Percentiles rank a stretch among this genome's conserved stretches.
Evolutionary conservation across 139 green algal genomes (phyloP).

Genomic region (Marvania coccoides): DNA sequence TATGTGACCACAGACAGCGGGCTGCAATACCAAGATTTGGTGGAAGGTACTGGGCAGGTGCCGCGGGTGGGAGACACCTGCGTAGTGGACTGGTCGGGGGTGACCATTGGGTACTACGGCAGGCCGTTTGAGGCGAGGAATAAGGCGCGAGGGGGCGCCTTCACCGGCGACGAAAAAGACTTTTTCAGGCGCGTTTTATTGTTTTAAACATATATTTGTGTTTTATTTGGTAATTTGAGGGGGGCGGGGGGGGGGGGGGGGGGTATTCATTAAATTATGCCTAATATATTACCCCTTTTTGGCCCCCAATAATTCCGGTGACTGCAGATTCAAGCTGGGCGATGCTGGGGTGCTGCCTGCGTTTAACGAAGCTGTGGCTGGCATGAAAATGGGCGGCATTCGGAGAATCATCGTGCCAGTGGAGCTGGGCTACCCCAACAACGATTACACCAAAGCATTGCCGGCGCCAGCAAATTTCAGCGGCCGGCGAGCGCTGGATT

Average conservation of each 20-base stretch:
- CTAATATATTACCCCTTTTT: no score
- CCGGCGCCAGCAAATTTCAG: slow-evolving; percentile 54
- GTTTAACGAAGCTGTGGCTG: slow-evolving; percentile 69
- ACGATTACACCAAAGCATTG: slow-evolving; percentile 46
- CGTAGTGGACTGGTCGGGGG: slow-evolving; percentile 88
- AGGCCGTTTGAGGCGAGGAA: slow-evolving; percentile 80
- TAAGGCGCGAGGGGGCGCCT: slow-evolving; percentile 72
- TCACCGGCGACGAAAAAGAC: slow-evolving; percentile 58
- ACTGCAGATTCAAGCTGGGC: slow-evolving; percentile 65
- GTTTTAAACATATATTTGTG: background rate
- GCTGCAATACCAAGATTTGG: slow-evolving; percentile 66
- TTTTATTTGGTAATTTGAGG: background rate
- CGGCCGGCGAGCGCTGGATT: slow-evolving; percentile 71
- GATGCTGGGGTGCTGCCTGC: slow-evolving; percentile 50
- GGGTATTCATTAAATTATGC: background rate
- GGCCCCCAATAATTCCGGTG: no score
- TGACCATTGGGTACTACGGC: slow-evolving; percentile 84
- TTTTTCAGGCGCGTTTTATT: slow-evolving; percentile 35
- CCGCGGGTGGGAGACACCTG: slow-evolving; percentile 43
- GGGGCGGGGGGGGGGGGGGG: no score
- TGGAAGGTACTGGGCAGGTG: slow-evolving; percentile 24
- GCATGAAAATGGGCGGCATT: slow-evolving; percentile 66
- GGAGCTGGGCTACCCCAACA: slow-evolving; percentile 73
- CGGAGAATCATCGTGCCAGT: slow-evolving; percentile 71
- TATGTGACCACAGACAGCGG: slow-evolving; percentile 33